These are phyloP conservation scores for Myriosclerotinia duriaeana DNA, from an alignment of 2,329 filamentous ascomycete genomes.

Conservation along the genomic window DNA sequence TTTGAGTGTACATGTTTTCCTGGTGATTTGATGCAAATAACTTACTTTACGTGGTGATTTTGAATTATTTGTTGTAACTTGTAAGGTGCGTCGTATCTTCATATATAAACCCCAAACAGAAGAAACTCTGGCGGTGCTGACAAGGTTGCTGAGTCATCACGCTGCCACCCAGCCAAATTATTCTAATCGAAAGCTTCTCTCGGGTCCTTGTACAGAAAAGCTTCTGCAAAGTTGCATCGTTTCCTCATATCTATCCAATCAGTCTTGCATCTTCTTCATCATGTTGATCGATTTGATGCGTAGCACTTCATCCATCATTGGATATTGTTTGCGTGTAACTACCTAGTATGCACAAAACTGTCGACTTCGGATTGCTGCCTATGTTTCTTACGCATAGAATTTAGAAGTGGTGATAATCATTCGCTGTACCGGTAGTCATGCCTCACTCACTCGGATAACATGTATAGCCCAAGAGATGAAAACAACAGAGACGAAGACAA, in stretches of 20 bases:
- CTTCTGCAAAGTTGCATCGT: neutral
- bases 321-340: neutral
- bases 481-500: neutral
- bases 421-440: constrained; percentile 1
- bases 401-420: neutral
- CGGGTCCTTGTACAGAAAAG: neutral
- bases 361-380: neutral
- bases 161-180: no score
- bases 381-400: neutral
- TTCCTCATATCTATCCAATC: neutral
- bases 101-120: no score
- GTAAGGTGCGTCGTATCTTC: no score
- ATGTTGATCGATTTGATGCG: neutral
- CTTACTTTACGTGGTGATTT: no score
- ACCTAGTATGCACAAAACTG: neutral
- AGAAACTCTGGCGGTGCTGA: no score
- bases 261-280: neutral
- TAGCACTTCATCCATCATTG: neutral
- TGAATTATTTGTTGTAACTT: no score
- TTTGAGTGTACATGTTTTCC: no score
- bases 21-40: no score
- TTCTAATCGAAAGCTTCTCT: neutral
- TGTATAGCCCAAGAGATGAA: constrained; percentile 32
- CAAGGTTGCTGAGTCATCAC: constrained; percentile 2
- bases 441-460: constrained; percentile 32